Evolutionary conservation across 2,329 filamentous ascomycete species (phyloP).

Genomic region (Sporothrix sp.): DNA sequence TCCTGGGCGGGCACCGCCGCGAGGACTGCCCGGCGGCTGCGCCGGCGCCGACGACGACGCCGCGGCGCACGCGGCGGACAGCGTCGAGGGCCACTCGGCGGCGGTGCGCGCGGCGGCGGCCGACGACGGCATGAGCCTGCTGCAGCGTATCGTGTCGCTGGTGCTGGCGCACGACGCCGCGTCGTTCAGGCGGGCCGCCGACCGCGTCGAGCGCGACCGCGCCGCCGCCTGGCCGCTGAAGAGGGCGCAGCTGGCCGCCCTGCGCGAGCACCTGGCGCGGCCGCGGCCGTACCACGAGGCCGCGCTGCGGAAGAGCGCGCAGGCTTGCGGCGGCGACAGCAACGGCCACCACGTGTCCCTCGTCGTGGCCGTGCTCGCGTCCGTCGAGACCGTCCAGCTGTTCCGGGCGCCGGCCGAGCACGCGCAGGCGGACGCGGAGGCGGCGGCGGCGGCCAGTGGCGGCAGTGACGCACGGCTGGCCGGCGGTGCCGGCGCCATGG

Average conservation of each 20-base stretch:
- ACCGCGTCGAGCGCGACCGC: slow-evolving; percentile 54
- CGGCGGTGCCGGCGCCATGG: slow-evolving; percentile 32
- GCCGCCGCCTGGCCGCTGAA: slow-evolving; percentile 35
- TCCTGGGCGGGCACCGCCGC: slow-evolving; percentile 48
- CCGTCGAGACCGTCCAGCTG: slow-evolving; percentile 40
- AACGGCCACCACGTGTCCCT: slow-evolving; percentile 40
- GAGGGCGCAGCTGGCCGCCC: slow-evolving; percentile 50
- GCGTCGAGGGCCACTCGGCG: slow-evolving; percentile 51
- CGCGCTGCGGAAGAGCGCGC: slow-evolving; percentile 45
- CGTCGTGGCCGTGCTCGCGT: slow-evolving; percentile 53
- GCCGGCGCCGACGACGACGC: slow-evolving; percentile 57
- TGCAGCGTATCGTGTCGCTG: slow-evolving; percentile 66
- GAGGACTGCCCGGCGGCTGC: too few relatives aligned
- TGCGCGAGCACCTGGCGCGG: slow-evolving; percentile 48
- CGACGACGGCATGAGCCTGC: slow-evolving; percentile 70
- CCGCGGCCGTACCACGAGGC: slow-evolving; percentile 48
- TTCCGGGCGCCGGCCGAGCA: slow-evolving; percentile 33
- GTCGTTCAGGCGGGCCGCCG: slow-evolving; percentile 56
- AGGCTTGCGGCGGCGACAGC: slow-evolving; percentile 24
- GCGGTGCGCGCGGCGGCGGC: slow-evolving; percentile 54
- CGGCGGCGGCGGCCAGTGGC: not conserved
- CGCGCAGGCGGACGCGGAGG: not conserved
- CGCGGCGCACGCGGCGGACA: slow-evolving; percentile 42
- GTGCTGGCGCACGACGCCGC: slow-evolving; percentile 63
- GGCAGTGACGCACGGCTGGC: slow-evolving; percentile 14